Evolutionary conservation across 345 rosid genomes (phyloP).

Genomic region (Citrus unshiu): DNA sequence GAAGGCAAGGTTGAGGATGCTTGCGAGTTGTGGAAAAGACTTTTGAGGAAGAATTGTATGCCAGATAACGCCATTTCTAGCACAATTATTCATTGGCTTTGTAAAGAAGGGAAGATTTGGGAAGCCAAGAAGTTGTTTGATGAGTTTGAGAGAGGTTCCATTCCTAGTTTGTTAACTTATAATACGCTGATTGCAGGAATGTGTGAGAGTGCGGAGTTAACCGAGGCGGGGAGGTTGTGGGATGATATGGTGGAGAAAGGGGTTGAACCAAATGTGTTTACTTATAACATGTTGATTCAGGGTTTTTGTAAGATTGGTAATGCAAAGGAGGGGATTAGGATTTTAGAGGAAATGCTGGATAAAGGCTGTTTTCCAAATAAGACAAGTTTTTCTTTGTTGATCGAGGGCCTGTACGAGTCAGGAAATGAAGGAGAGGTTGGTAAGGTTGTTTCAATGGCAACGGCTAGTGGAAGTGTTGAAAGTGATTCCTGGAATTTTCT

Average conservation of each 20-base stretch:
- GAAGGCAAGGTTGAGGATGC: constrained; percentile 74
- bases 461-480: constrained; percentile 46
- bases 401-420: constrained; percentile 37
- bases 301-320: constrained; percentile 68
- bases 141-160: constrained; percentile 69
- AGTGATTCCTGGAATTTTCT: constrained; percentile 58
- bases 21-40: constrained; percentile 64
- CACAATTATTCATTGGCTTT: constrained; percentile 84
- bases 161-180: constrained; percentile 71
- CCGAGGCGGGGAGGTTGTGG: constrained; percentile 75
- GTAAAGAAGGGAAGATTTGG: constrained; percentile 58
- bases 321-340: constrained; percentile 57
- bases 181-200: constrained; percentile 73
- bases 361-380: constrained; percentile 60
- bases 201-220: constrained; percentile 73
- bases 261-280: constrained; percentile 66
- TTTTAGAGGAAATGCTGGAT: constrained; percentile 79
- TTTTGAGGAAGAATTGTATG: constrained; percentile 65
- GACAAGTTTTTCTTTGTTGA: constrained; percentile 48
- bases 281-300: constrained; percentile 64
- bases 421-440: constrained; percentile 49
- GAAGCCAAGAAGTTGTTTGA: constrained; percentile 77
- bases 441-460: constrained; percentile 45
- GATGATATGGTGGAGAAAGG: constrained; percentile 88
- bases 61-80: constrained; percentile 74